Evolutionary conservation across 495 filamentous ascomycete species (phyloP), one percentile per base, ranked within the genome.

Genomic region (Jackrogersella multiformis): DNA sequence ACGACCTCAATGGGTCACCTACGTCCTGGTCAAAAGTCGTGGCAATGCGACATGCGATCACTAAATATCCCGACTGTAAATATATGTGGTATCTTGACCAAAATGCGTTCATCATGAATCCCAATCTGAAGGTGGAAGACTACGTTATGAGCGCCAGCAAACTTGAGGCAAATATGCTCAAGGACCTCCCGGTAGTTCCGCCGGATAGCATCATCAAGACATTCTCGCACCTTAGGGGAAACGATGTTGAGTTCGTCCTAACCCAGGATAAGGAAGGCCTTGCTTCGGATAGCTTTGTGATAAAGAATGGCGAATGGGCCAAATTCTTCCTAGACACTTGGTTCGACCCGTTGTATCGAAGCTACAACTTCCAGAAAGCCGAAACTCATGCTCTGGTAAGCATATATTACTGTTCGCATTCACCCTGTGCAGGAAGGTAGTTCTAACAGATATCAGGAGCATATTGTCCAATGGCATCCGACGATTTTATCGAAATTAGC

Each of bases 391-490:
- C 93, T 45, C 77, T 99, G 84, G 96, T 95, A 82, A 73, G 88
- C 76, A 54, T 6, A 26, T 56, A 13, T 36, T 44, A 13, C 13
- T 30, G 23, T 10, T 6, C 20, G 7, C 12, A 21, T 24, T 13
- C 13, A 16, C 1, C n/a, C 21, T 39, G 21, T 10, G 13, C 26
- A 26, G 16, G 52, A 57, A 6, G 24, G 15, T 4, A 39, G 24
- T 69, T 58, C 63, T 76, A 64, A 76, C 66, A 39, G n/a, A 55
- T 65, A 67, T 2, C 66, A 94, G 90, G 92, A 94, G 77, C 92
- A 94, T 71, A 91, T 97, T 59, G 87, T 94, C 30, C 95, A 97
- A 82, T 99, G 96, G 96, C 96, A 99, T 74, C 93, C 95, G n/a
- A 99, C 95, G 0, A 92, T 98, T 54, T 84, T 99, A 16, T 90